phyloP scores from a whole-genome alignment of 768 basidiomycete genomes.

The Mycena filopes region DNA sequence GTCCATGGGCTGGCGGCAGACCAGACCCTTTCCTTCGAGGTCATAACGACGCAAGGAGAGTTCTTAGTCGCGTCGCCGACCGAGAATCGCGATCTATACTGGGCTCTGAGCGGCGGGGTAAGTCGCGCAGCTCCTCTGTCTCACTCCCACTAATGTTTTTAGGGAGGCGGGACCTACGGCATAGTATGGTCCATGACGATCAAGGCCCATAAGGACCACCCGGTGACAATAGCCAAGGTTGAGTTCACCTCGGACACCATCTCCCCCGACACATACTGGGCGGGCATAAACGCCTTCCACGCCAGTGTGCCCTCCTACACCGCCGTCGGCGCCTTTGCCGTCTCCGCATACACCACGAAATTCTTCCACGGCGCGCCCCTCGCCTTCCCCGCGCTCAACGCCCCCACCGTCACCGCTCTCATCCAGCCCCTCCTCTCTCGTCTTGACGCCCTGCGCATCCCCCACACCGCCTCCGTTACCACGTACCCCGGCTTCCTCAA shows the following conservation, averaged over 20 bases:
- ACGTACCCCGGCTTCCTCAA: slow-evolving; percentile 10
- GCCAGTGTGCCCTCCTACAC: slow-evolving; percentile 12
- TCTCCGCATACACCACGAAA: slow-evolving; percentile 2
- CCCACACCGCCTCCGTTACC: slow-evolving; percentile 2
- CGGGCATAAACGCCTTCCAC: slow-evolving; percentile 12
- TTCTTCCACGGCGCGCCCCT: slow-evolving; percentile 9
- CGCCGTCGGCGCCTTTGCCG: slow-evolving; percentile 15
- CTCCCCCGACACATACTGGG: slow-evolving; percentile 11
- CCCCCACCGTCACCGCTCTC: slow-evolving; percentile 1
- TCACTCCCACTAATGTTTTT: too few species aligned
- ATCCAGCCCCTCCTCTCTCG: slow-evolving; percentile 6
- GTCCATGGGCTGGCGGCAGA: slow-evolving; percentile 29
- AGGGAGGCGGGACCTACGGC: slow-evolving; percentile 26
- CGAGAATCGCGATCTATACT: slow-evolving; percentile 46
- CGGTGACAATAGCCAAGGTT: slow-evolving; percentile 4
- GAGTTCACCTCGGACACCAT: too few species aligned
- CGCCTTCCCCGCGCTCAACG: slow-evolving; percentile 2
- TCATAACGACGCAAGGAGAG: slow-evolving; percentile 7
- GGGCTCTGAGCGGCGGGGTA: slow-evolving; percentile 47
- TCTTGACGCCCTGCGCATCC: slow-evolving; percentile 14
- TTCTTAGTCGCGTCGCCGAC: slow-evolving; percentile 17
- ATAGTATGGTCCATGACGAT: slow-evolving; percentile 18
- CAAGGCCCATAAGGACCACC: slow-evolving; percentile 15
- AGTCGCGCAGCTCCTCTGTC: too few species aligned
- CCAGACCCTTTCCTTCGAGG: slow-evolving; percentile 22